Evolutionary conservation across 805 yeast genomes (phyloP).

Genomic region (Naumovozyma baii): DNA sequence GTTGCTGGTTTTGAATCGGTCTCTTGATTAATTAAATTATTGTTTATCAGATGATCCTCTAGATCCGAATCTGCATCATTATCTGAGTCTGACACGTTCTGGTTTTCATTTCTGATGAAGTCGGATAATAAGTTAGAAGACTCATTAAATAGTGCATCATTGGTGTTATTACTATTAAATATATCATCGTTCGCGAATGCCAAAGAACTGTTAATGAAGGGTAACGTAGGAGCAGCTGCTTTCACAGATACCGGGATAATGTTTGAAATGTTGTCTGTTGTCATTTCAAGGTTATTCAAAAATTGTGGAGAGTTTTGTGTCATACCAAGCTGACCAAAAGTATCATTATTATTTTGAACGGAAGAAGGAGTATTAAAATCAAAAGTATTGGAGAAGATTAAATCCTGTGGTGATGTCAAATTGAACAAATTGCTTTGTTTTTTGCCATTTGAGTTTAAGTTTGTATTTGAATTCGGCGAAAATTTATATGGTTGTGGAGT

Average conservation of each 20-base stretch:
- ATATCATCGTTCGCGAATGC: constrained; percentile 25
- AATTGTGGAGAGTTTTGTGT: constrained; percentile 1
- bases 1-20: constrained; percentile 2
- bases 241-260: no score
- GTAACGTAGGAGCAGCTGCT: constrained; percentile 4
- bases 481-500: constrained; percentile 1
- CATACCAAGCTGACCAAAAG: constrained; percentile 15
- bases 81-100: not conserved
- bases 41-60: constrained; percentile 3
- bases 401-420: not conserved
- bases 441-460: not conserved
- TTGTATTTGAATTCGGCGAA: not conserved
- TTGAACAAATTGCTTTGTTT: not conserved
- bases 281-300: not conserved
- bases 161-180: not conserved
- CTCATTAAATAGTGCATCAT: not conserved
- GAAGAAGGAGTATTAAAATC: constrained; percentile 6
- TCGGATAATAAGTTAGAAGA: not conserved
- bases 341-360: not conserved
- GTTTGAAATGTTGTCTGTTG: not conserved
- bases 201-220: constrained; percentile 22
- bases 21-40: constrained; percentile 12
- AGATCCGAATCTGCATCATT: not conserved
- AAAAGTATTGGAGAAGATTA: constrained; percentile 7
- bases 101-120: not conserved